phyloP scores from a whole-genome alignment of 495 filamentous ascomycete species.

The Cercophora newfieldiana region DNA sequence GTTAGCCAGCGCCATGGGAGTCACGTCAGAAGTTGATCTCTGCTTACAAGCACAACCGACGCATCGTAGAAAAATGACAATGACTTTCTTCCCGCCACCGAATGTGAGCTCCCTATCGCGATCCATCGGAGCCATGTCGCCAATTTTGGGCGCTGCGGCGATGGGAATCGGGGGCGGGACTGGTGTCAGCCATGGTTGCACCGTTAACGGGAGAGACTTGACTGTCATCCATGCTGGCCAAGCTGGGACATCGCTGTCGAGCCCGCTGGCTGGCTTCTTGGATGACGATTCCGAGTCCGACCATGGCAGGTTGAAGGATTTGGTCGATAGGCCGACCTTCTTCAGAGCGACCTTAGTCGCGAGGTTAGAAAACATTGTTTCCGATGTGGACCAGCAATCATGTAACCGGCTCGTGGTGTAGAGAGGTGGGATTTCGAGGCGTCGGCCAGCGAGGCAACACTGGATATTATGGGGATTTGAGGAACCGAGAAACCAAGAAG shows the following conservation, averaged over 20 bases:
- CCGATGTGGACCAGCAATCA: neutral
- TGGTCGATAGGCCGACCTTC: constrained; percentile 45
- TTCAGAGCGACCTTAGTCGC: constrained; percentile 50
- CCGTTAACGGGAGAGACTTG: constrained; percentile 46
- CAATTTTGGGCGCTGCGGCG: constrained; percentile 42
- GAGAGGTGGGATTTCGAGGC: too few species aligned
- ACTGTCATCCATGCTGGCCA: constrained; percentile 43
- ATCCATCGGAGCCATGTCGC: constrained; percentile 49
- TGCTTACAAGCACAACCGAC: constrained; percentile 56
- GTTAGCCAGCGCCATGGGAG: constrained; percentile 1
- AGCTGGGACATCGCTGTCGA: constrained; percentile 31
- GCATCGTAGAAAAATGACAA: constrained; percentile 56
- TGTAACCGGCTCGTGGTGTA: neutral
- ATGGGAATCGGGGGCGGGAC: constrained; percentile 47
- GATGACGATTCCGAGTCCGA: constrained; percentile 31
- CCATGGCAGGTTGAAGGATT: constrained; percentile 31
- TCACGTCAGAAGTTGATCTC: neutral
- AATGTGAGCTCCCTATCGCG: constrained; percentile 44
- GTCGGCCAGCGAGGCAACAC: neutral
- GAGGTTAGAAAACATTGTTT: constrained; percentile 45
- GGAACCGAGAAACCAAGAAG: neutral
- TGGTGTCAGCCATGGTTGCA: constrained; percentile 49
- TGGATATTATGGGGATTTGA: neutral
- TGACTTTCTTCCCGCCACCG: constrained; percentile 38
- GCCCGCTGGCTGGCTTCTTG: constrained; percentile 23